Evolutionary conservation across 176 grass and related monocot genomes (phyloP).

Genomic region (Carex parvula): DNA sequence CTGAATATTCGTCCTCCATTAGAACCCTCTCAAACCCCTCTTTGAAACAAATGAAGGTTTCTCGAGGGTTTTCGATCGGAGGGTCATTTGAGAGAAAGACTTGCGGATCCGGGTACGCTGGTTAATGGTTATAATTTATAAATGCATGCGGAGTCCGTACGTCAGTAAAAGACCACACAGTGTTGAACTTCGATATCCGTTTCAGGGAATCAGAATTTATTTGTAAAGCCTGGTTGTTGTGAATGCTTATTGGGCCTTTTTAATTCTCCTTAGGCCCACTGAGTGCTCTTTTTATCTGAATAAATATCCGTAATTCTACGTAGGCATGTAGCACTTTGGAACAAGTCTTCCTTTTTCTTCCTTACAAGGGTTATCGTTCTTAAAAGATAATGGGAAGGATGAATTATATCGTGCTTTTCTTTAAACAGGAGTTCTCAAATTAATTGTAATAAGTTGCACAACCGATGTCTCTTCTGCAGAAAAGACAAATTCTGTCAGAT

Average conservation of each 20-base stretch:
- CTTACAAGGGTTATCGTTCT: too few species aligned
- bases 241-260: neutral
- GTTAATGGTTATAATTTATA: neutral
- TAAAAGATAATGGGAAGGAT: too few species aligned
- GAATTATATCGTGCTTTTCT: too few species aligned
- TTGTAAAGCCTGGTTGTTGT: too few species aligned
- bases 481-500: too few species aligned
- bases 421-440: too few species aligned
- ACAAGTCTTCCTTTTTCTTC: too few species aligned
- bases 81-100: neutral
- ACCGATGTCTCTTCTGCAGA: too few species aligned
- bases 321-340: too few species aligned
- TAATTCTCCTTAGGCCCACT: neutral
- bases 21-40: neutral
- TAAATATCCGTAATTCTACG: too few species aligned
- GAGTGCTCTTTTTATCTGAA: neutral
- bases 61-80: slow-evolving; percentile 21
- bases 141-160: neutral
- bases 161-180: neutral
- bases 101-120: neutral
- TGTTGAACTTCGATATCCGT: neutral
- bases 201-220: neutral
- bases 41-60: slow-evolving; percentile 11
- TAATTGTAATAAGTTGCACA: too few species aligned
- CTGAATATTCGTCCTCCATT: slow-evolving; percentile 55